A percentile compares a stretch with the other conserved stretches of the same genome.
These are phyloP conservation scores for Halophytophthora polymorphica DNA, from an alignment of 352 stramenopile genomes.

Conservation along the genomic window DNA sequence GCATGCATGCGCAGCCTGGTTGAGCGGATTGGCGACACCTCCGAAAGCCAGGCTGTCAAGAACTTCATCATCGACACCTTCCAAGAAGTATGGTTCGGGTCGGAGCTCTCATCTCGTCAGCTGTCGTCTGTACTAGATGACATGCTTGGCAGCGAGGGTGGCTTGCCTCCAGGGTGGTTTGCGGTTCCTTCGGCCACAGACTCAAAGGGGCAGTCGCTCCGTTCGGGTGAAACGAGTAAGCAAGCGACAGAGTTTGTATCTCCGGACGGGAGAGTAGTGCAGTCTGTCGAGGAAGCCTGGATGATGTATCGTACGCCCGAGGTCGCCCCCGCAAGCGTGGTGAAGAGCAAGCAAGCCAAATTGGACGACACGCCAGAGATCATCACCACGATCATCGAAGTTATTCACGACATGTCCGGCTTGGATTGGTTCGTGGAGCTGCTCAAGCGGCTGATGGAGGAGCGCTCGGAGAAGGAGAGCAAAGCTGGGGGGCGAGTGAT, in stretches of 20 bases:
- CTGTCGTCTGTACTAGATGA: conserved; percentile 23
- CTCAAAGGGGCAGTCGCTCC: conserved; percentile 2
- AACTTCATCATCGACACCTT: conserved; percentile 86
- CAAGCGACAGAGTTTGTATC: conserved; percentile 42
- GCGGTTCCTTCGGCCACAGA: conserved; percentile 8
- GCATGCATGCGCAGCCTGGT: conserved; percentile 73
- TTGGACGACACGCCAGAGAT: conserved; percentile 55
- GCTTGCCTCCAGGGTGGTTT: conserved; percentile 56
- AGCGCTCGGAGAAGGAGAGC: conserved; percentile 16
- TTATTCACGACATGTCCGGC: conserved; percentile 68
- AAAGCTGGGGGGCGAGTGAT: conserved; percentile 15
- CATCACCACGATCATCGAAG: conserved; percentile 71
- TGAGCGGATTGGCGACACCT: conserved; percentile 65
- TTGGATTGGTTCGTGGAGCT: conserved; percentile 73
- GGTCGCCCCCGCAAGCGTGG: conserved; percentile 60
- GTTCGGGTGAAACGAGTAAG: neutral
- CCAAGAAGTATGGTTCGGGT: conserved; percentile 84
- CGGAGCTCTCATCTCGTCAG: conserved; percentile 42
- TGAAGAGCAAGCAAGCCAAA: conserved; percentile 63
- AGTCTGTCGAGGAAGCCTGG: conserved; percentile 63
- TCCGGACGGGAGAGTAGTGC: conserved; percentile 44
- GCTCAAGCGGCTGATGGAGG: conserved; percentile 52
- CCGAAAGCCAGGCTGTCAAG: conserved; percentile 76
- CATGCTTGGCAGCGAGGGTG: conserved; percentile 41
- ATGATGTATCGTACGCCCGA: conserved; percentile 43